Evolutionary conservation across 1,284 basidiomycete species (phyloP), one percentile per base, ranked within the genome.

Genomic region (Cystobasidium slooffiae): DNA sequence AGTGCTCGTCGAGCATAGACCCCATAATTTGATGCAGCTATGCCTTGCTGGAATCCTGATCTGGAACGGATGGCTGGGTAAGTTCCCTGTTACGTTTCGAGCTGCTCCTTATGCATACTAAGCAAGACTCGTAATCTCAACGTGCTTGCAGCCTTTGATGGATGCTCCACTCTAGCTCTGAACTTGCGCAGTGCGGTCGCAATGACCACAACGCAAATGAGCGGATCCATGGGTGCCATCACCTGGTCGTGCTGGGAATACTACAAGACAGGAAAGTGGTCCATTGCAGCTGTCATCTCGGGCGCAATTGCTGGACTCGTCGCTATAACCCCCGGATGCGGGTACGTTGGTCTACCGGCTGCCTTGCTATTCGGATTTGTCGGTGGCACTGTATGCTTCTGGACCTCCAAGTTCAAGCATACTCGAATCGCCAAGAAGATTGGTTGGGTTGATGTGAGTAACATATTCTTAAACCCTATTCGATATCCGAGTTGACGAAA

Each of bases 371-470:
- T 67, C 39, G 65, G 65, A 12, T 14, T 53, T 18, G 49, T 52
- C 24, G 65, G 65, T 8, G 65, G 18, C n/a, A 8, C 49, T 31
- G 47, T 53, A 8, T 67, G 65, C 49, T 52, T 52, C 65, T 67
- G 49, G 46, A 49, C 47, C 37, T 46, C 55, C 46, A 44, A 46
- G 44, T 61, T 70, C 44, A 70, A 70, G 58, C 41, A 68, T 31
- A 68, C 67, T n/a, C 52, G 53, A 6, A 67, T 67, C n/a, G 65
- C 65, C 10, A 67, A 67, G 51, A 67, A 67, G 49, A 56, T 62
- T 74, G 91, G 85, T 22, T 88, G 92, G 66, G 92, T 94, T 81
- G 92, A 94, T 79, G 88, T 81, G 24, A 56, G 31, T 8, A 5
- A 31, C 31, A 31, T 31, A 31, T 31, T 31, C 5, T 31, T 31